A percentile compares a stretch with the other conserved stretches of the same genome.
phyloP scores from a whole-genome alignment of 106 monocot species.

The Dendrobium catenatum region DNA sequence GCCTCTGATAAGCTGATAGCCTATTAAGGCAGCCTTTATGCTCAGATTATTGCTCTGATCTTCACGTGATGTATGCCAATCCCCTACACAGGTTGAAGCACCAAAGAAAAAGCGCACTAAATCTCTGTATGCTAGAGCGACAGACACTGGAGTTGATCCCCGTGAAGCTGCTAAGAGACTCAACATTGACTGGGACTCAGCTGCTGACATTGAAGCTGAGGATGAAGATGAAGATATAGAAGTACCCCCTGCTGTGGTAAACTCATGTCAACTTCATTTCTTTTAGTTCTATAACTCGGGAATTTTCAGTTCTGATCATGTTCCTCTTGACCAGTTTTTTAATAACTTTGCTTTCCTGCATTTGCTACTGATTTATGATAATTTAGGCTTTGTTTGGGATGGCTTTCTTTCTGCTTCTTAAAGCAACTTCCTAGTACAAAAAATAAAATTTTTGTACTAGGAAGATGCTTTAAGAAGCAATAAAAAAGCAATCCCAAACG shows the following conservation, averaged over 20 bases:
- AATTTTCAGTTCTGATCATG: neutral
- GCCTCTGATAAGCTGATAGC: no score
- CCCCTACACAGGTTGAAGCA: constrained; percentile 47
- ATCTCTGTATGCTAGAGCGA: constrained; percentile 82
- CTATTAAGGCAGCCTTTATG: neutral
- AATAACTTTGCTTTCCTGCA: neutral
- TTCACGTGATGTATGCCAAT: neutral
- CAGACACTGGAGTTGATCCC: constrained; percentile 86
- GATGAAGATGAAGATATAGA: constrained; percentile 56
- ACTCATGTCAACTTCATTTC: neutral
- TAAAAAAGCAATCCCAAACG: no score
- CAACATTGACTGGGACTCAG: constrained; percentile 90
- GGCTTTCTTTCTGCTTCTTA: no score
- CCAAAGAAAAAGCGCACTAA: constrained; percentile 44
- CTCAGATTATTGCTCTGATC: neutral
- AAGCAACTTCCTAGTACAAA: no score
- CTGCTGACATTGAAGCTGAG: constrained; percentile 61
- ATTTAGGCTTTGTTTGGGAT: no score
- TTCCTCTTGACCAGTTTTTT: neutral
- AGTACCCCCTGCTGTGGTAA: constrained; percentile 79
- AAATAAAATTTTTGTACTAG: no score
- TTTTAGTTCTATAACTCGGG: neutral
- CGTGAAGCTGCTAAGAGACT: constrained; percentile 72
- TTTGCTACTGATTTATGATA: neutral
- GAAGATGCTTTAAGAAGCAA: no score